Evolutionary conservation across 1,284 basidiomycete genomes (phyloP).

Genomic region (Cryptococcus hybrid): DNA sequence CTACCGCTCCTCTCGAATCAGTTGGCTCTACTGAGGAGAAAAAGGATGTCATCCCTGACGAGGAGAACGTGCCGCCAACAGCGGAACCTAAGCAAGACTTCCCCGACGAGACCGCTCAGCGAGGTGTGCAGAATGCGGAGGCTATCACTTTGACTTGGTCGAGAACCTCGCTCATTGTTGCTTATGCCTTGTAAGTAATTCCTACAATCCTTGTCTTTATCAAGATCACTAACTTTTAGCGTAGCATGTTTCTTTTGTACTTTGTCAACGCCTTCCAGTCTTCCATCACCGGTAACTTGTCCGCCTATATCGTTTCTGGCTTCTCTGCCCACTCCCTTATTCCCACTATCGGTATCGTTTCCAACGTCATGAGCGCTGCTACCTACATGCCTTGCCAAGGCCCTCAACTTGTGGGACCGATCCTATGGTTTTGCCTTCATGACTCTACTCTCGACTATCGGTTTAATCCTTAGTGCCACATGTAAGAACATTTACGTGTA

Average conservation of each 20-base stretch:
- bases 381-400: slow-evolving; percentile 24
- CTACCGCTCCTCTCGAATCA: no score
- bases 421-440: slow-evolving; percentile 30
- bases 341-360: slow-evolving; percentile 39
- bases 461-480: slow-evolving; percentile 39
- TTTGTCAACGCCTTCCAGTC: slow-evolving; percentile 40
- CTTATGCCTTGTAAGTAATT: slow-evolving; percentile 32
- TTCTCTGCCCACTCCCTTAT: slow-evolving; percentile 41
- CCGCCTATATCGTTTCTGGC: slow-evolving; percentile 30
- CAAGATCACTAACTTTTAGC: neutral
- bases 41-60: no score
- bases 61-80: no score
- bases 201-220: neutral
- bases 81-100: no score
- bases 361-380: slow-evolving; percentile 33
- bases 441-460: slow-evolving; percentile 30
- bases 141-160: slow-evolving; percentile 39
- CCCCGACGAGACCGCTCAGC: slow-evolving; percentile 17
- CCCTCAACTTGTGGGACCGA: slow-evolving; percentile 40
- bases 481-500: slow-evolving; percentile 36
- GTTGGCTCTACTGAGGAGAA: no score
- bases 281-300: slow-evolving; percentile 36
- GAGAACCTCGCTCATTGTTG: slow-evolving; percentile 21
- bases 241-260: slow-evolving; percentile 41
- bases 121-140: slow-evolving; percentile 31